Conservation (phyloP, 169 alveolate genomes). For the Plasmodium blacklocki region DNA sequence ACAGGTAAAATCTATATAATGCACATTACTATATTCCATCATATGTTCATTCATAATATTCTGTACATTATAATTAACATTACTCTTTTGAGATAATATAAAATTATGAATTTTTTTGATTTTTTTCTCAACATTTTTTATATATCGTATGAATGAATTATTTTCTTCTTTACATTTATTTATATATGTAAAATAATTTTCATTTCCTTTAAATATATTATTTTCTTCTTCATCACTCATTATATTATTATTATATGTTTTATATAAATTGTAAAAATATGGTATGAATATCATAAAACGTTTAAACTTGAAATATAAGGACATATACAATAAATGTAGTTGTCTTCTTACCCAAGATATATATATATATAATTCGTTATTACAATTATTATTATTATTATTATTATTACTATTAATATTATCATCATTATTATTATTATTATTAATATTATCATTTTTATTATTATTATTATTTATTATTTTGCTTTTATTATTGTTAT, state of each 20-base stretch:
- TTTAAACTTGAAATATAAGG: constrained; percentile 47
- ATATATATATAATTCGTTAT: constrained; percentile 14
- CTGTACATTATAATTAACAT: background rate
- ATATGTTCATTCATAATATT: background rate
- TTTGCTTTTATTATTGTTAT: too few relatives aligned
- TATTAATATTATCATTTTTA: too few relatives aligned
- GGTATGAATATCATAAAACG: constrained; percentile 68
- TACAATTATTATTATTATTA: background rate
- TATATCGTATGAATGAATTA: constrained; percentile 30
- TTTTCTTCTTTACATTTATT: constrained; percentile 16
- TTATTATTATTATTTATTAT: background rate
- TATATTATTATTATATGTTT: too few relatives aligned
- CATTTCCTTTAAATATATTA: constrained; percentile 10
- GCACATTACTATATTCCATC: background rate
- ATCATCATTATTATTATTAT: too few relatives aligned
- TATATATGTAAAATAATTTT: constrained; percentile 45
- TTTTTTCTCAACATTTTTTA: constrained; percentile 33
- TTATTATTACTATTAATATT: too few relatives aligned
- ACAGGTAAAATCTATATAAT: constrained; percentile 19
- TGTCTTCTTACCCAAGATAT: constrained; percentile 53
- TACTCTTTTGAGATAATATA: background rate
- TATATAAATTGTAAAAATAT: background rate
- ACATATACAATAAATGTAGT: constrained; percentile 49
- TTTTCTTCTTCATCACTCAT: background rate
- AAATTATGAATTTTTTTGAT: constrained; percentile 10